Percentiles rank a stretch among this genome's conserved stretches.
Evolutionary conservation across 1,284 basidiomycete genomes (phyloP).

Genomic region (Phellinidium pouzarii): DNA sequence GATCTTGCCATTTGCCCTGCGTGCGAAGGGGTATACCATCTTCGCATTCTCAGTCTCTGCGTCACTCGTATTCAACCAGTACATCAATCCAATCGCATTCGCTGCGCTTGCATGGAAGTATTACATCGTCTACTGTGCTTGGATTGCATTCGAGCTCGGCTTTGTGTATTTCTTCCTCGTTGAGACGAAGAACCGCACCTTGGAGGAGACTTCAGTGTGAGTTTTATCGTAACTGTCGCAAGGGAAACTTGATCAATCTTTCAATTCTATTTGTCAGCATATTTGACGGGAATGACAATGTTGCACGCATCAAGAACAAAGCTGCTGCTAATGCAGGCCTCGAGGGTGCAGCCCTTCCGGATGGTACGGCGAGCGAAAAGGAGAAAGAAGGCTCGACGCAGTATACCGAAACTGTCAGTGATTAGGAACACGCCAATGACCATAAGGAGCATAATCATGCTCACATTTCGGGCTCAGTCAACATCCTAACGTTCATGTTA

Average conservation of each 20-base stretch:
- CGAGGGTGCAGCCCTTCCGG: not conserved
- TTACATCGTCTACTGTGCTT: conserved; percentile 26
- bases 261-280: conserved; percentile 10
- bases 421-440: too few species aligned
- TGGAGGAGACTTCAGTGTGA: conserved; percentile 19
- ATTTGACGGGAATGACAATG: conserved; percentile 20
- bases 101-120: conserved; percentile 30
- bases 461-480: too few species aligned
- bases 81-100: conserved; percentile 29
- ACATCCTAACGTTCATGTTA: too few species aligned
- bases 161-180: conserved; percentile 27
- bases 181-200: conserved; percentile 22
- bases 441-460: too few species aligned
- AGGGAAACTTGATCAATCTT: not conserved
- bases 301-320: conserved; percentile 12
- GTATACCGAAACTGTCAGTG: too few species aligned
- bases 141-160: conserved; percentile 30
- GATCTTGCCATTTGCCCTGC: conserved; percentile 32
- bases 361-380: conserved; percentile 1
- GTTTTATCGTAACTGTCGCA: conserved; percentile 1
- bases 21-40: conserved; percentile 28
- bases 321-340: conserved; percentile 13
- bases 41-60: conserved; percentile 24
- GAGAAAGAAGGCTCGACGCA: conserved; percentile 1
- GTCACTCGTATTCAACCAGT: conserved; percentile 36